A percentile compares a stretch with the other conserved stretches of the same genome.
Evolutionary conservation across 495 filamentous ascomycete species (phyloP).

Genomic region (Xylaria flabelliformis): DNA sequence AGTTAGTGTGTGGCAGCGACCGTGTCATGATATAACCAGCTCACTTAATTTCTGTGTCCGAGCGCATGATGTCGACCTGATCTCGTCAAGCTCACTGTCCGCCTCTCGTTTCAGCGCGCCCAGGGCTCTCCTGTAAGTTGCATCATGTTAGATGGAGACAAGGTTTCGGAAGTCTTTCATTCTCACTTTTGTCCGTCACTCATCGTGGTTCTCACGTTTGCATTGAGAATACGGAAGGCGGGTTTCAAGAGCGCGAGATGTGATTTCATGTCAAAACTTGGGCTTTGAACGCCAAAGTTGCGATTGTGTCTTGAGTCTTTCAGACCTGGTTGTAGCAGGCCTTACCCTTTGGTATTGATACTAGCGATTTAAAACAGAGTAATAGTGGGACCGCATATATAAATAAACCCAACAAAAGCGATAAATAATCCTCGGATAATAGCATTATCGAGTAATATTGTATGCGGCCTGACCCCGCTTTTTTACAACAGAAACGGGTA

Average conservation of each 20-base stretch:
- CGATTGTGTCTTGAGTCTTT: neutral
- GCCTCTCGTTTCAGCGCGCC: slow-evolving; percentile 13
- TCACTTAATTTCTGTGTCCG: slow-evolving; percentile 6
- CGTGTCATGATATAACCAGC: neutral
- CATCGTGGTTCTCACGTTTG: neutral
- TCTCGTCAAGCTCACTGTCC: slow-evolving; percentile 1
- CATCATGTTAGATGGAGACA: neutral
- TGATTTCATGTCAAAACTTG: neutral
- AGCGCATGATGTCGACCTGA: slow-evolving; percentile 7
- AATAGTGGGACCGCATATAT: too few relatives aligned
- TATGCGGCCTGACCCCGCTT: too few relatives aligned
- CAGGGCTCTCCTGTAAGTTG: neutral
- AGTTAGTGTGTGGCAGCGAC: neutral
- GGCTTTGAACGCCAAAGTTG: neutral
- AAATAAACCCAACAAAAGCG: too few relatives aligned
- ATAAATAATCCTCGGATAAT: too few relatives aligned
- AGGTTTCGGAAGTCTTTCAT: neutral
- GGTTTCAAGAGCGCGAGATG: neutral
- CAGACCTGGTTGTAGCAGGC: neutral
- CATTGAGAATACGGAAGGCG: neutral
- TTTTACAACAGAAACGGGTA: too few relatives aligned
- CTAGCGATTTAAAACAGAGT: too few relatives aligned
- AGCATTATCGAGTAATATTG: too few relatives aligned
- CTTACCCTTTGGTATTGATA: too few relatives aligned
- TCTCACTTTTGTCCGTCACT: slow-evolving; percentile 9